Evolutionary conservation across 208 protist genomes (phyloP), one percentile per base, ranked within the genome.

Genomic region (Wallacemonas sp.): DNA sequence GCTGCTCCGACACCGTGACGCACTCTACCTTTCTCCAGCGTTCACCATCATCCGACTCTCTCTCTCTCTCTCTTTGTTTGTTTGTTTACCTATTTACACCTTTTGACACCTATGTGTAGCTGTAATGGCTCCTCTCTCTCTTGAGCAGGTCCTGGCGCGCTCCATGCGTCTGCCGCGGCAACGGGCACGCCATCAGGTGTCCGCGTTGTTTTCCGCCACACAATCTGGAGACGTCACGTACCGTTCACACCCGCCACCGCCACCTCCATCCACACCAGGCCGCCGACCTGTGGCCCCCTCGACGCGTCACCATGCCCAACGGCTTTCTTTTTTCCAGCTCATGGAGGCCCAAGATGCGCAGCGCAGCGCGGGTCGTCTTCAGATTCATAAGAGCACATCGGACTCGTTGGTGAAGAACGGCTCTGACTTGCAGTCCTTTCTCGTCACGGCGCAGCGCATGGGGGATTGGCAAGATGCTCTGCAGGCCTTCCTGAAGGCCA

Each of bases 61-160:
- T 60, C n/a, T 14, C 31, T 42, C 30, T 42, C 30, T 42, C 28
- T 60, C 28, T 60, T 9, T 26, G 26, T 24, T 14, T 60, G 8
- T 33, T 45, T 67, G 9, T 2, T 58, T 45, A n/a, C n/a, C n/a
- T n/a, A n/a, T n/a, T n/a, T n/a, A n/a, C n/a, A n/a, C n/a, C n/a
- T n/a, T n/a, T n/a, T 11, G 12, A 49, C 17, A 19, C 17, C 5
- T 27, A 21, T 28, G 8, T 62, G 42, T 28, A 17, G 39, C 62
- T 47, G 14, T 27, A 3, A 91, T 91, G 88, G 66, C 86, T 15
- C 82, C 84, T 2, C 80, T 89, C 22, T 93, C 86, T 39, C 77
- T 96, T 15, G 84, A 92, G 66, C 90, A 96, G 70, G 90, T 96
- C 31, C 72, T 96, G 33, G 90, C 86, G 66, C 86, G 86, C 3